Evolutionary conservation across 2,329 filamentous ascomycete species (phyloP).

Genomic region (Cadophora sp.): DNA sequence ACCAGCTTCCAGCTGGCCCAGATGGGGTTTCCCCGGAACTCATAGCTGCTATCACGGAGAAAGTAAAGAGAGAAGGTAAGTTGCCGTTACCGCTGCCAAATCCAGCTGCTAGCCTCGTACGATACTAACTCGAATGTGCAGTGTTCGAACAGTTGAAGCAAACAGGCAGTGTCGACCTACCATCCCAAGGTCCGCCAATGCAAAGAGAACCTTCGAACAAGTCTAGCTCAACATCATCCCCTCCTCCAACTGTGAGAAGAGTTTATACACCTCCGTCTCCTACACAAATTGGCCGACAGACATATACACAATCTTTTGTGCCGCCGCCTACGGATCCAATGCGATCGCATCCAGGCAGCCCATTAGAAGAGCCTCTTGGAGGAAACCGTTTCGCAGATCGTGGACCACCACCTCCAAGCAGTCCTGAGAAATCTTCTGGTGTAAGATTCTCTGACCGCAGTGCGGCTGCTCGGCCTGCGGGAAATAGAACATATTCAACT

Average conservation of each 20-base stretch:
- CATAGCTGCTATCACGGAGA: constrained; percentile 65
- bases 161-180: constrained; percentile 41
- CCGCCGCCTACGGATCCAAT: constrained; percentile 38
- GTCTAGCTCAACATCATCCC: constrained; percentile 54
- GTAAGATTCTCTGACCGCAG: constrained; percentile 40
- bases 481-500: constrained; percentile 38
- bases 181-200: constrained; percentile 38
- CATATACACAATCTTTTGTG: constrained; percentile 39
- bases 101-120: constrained; percentile 36
- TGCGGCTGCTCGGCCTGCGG: constrained; percentile 30
- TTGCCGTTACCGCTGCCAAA: constrained; percentile 40
- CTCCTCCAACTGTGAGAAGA: constrained; percentile 47
- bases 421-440: constrained; percentile 42
- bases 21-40: constrained; percentile 63
- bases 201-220: constrained; percentile 50
- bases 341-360: constrained; percentile 36
- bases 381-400: constrained; percentile 41
- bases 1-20: constrained; percentile 21
- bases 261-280: constrained; percentile 64
- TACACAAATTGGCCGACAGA: constrained; percentile 36
- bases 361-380: constrained; percentile 16
- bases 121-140: constrained; percentile 31
- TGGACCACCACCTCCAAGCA: constrained; percentile 35
- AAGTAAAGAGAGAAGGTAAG: constrained; percentile 60
- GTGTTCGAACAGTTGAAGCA: constrained; percentile 46